Evolutionary conservation across 2,329 filamentous ascomycete genomes (phyloP).

Genomic region (Exserohilum rostratum): DNA sequence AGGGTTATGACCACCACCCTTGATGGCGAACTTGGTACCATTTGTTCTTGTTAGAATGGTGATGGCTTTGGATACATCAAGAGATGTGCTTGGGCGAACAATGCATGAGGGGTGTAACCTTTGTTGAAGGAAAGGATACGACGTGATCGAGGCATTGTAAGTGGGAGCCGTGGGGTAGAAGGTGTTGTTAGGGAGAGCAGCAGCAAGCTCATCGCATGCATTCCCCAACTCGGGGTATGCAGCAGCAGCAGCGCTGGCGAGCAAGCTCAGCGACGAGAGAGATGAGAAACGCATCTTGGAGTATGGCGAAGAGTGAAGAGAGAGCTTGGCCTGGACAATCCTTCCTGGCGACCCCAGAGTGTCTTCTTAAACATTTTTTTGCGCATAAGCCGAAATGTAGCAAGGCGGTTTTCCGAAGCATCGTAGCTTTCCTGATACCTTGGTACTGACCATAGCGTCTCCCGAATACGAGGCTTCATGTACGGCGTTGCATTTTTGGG

Average conservation of each 20-base stretch:
- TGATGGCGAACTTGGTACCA: slow-evolving; percentile 29
- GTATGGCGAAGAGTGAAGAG: background rate
- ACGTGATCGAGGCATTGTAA: slow-evolving; percentile 32
- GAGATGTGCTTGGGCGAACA: slow-evolving; percentile 20
- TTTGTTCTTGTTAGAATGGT: slow-evolving; percentile 15
- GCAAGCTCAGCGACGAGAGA: slow-evolving; percentile 2
- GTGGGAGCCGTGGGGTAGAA: slow-evolving; percentile 23
- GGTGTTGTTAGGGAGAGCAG: slow-evolving; percentile 20
- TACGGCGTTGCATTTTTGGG: slow-evolving; percentile 1
- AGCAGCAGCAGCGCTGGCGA: background rate
- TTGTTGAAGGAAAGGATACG: slow-evolving; percentile 30
- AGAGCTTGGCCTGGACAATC: background rate
- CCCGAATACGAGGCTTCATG: slow-evolving; percentile 10
- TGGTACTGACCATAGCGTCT: background rate
- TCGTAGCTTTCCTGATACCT: background rate
- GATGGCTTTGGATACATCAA: slow-evolving; percentile 28
- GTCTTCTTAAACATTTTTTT: background rate
- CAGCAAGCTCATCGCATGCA: slow-evolving; percentile 20
- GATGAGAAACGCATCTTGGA: slow-evolving; percentile 15
- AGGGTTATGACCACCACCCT: slow-evolving; percentile 33
- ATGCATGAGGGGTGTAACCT: slow-evolving; percentile 30
- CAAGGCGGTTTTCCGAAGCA: background rate
- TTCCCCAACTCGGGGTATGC: background rate
- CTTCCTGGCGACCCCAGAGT: background rate
- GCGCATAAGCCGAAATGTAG: background rate